These are phyloP conservation scores for Clathrus columnatus DNA, from an alignment of 768 basidiomycete species.

Conservation along the genomic window DNA sequence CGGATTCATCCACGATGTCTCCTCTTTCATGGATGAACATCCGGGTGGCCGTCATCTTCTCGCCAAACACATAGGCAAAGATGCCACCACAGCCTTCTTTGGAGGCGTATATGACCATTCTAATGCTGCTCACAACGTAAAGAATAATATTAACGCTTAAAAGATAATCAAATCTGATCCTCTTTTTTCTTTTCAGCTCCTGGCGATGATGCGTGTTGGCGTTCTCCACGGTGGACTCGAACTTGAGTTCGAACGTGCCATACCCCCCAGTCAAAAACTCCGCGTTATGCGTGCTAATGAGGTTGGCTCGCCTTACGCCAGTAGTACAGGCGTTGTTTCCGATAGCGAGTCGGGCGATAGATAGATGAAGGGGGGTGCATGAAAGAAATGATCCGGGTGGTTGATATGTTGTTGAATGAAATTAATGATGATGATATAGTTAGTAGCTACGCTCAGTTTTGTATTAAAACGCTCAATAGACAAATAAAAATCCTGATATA, in stretches of 20 bases:
- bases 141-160: too few relatives aligned
- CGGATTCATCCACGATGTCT: conserved; percentile 89
- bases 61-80: conserved; percentile 78
- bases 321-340: not conserved
- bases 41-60: conserved; percentile 85
- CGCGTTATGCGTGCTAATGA: conserved; percentile 61
- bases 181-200: conserved; percentile 23
- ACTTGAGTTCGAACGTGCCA: conserved; percentile 39
- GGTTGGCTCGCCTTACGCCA: conserved; percentile 21
- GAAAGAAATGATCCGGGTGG: too few relatives aligned
- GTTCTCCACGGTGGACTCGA: conserved; percentile 46
- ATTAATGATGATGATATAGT: not conserved
- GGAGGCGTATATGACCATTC: conserved; percentile 87
- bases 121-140: conserved; percentile 78
- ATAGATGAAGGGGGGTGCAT: not conserved
- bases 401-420: not conserved
- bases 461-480: too few relatives aligned
- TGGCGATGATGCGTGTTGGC: conserved; percentile 56
- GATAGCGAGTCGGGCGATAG: not conserved
- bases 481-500: too few relatives aligned
- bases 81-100: conserved; percentile 91
- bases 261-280: conserved; percentile 67
- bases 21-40: conserved; percentile 80
- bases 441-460: too few relatives aligned
- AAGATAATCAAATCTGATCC: too few relatives aligned